Percentiles rank a stretch among this genome's conserved stretches.
These are phyloP conservation scores for Calophaca sinica DNA, from an alignment of 306 rosid genomes.

Conservation along the genomic window DNA sequence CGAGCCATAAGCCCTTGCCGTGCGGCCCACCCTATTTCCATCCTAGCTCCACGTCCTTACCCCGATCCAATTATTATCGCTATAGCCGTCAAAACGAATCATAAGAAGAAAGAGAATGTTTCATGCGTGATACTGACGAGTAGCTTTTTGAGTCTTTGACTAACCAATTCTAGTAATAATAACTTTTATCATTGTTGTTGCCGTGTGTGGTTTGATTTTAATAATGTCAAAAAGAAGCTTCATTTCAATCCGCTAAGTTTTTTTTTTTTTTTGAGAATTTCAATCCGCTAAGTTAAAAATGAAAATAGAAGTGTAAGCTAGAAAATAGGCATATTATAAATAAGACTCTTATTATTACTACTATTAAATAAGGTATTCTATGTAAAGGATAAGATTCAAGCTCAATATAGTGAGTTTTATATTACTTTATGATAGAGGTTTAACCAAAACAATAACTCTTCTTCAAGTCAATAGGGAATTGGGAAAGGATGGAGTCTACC, in stretches of 20 bases:
- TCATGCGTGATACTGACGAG: constrained; percentile 5
- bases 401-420: not conserved
- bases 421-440: not conserved
- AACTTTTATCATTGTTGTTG: not conserved
- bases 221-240: not conserved
- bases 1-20: too few species aligned
- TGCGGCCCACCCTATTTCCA: too few species aligned
- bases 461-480: not conserved
- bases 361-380: not conserved
- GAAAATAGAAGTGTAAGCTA: not conserved
- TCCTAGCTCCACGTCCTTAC: too few species aligned
- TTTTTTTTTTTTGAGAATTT: too few species aligned
- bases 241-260: not conserved
- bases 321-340: not conserved
- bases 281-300: not conserved
- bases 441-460: not conserved
- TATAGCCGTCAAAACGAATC: too few species aligned
- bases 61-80: too few species aligned
- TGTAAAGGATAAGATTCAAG: not conserved
- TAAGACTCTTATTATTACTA: too few species aligned
- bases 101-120: too few species aligned
- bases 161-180: not conserved
- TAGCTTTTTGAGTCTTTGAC: constrained; percentile 16
- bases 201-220: not conserved
- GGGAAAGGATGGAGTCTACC: not conserved